Base-by-base conservation (phyloP, 257 asterid species). In the Solanum sitiens region DNA sequence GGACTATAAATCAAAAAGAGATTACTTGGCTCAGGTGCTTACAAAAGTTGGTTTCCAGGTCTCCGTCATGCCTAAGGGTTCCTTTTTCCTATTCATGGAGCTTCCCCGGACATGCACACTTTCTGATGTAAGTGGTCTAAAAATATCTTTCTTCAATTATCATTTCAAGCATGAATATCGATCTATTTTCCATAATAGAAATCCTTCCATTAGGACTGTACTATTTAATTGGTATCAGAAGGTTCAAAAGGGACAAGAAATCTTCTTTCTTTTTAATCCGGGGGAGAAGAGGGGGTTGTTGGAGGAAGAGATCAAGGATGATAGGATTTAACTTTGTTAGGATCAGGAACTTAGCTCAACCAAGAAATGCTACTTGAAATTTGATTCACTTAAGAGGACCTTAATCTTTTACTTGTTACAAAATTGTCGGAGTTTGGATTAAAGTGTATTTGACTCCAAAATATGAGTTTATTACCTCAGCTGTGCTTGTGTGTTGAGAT, bases 1-100 rank as follows among this genome's bases (percentile, higher is more conserved):
- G 99, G 98, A 93, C 76, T 95, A 96, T 88, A 93, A 94, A 90
- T 91, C 93, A 21, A 95, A 93, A 87, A 93, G 99, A 90, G 98
- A 95, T 87, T 90, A 77, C 86, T 72, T 94, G 37, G 87, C 92
- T 87, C 90, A 90, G 84, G 87, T 95, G 91, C 98, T 96, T 50
- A 89, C 88, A 37, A 89, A 92, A 89, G 93, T 94, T 82, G 98
- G 99, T 65, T 95, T 96, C 91, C 80, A 68, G 87, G 86, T 91
- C 89, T 87, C 90, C 63, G 90, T 91, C 87, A 93, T 87, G 90
- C 95, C 99, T 56, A 93, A 89, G 92, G 99, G 98, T 67, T 95
- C 99, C 3, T 87, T 94, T 89, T 95, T 96, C 53, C 86, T 94
- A 75, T 94, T 96, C 61, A 93, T 94, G 14, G 94, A 90, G 93